Evolutionary conservation across 2,329 filamentous ascomycete genomes (phyloP).

Genomic region (Penicillium sp.): DNA sequence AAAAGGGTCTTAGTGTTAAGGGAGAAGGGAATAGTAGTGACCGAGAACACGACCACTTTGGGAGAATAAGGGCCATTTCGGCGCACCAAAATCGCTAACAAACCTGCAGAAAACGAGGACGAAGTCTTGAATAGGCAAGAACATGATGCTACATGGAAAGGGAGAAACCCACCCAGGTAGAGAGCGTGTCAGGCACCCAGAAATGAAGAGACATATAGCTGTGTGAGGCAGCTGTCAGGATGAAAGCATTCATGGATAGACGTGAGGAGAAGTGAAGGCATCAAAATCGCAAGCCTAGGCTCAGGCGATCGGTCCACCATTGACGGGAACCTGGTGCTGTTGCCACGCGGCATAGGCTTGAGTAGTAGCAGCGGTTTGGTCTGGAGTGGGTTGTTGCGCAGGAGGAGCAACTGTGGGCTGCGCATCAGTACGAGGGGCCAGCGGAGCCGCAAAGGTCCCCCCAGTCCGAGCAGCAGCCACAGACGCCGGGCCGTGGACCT

Average conservation of each 20-base stretch:
- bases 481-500: slow-evolving; percentile 70
- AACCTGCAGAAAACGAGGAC: slow-evolving; percentile 22
- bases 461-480: slow-evolving; percentile 38
- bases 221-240: neutral
- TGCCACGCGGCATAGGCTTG: slow-evolving; percentile 36
- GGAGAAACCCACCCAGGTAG: slow-evolving; percentile 21
- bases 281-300: neutral
- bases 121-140: slow-evolving; percentile 11
- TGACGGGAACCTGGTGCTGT: slow-evolving; percentile 32
- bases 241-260: slow-evolving; percentile 13
- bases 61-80: slow-evolving; percentile 9
- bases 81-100: slow-evolving; percentile 29
- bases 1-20: neutral
- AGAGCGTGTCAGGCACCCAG: slow-evolving; percentile 16
- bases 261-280: slow-evolving; percentile 10
- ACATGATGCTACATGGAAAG: slow-evolving; percentile 24
- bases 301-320: slow-evolving; percentile 26
- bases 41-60: slow-evolving; percentile 7
- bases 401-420: slow-evolving; percentile 9
- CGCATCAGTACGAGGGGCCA: slow-evolving; percentile 2
- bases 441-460: slow-evolving; percentile 19
- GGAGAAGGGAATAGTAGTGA: neutral
- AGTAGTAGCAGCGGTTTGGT: slow-evolving; percentile 23
- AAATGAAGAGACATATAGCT: slow-evolving; percentile 1
- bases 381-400: slow-evolving; percentile 4